These are phyloP conservation scores for Mycena sanguinolenta DNA, from an alignment of 768 basidiomycete genomes.

Conservation along the genomic window DNA sequence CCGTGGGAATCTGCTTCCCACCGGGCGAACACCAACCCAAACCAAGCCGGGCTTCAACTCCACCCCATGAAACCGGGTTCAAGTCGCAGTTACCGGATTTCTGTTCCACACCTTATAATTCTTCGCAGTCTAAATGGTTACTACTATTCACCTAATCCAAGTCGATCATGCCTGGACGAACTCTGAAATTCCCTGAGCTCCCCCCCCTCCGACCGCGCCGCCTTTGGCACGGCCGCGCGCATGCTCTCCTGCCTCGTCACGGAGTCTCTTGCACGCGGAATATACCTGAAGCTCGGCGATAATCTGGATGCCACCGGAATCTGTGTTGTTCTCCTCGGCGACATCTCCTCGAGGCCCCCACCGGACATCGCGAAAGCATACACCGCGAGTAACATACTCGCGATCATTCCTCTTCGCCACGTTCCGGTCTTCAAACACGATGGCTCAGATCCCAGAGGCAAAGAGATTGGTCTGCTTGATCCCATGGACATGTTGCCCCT, in stretches of 20 bases:
- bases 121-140: not conserved
- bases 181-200: slow-evolving; percentile 45
- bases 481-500: slow-evolving; percentile 67
- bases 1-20: not conserved
- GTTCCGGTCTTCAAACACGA: slow-evolving; percentile 61
- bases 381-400: slow-evolving; percentile 54
- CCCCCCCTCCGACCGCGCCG: slow-evolving; percentile 56
- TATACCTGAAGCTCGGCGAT: slow-evolving; percentile 56
- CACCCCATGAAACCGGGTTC: not conserved
- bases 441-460: slow-evolving; percentile 44
- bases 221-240: slow-evolving; percentile 63
- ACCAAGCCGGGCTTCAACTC: slow-evolving; percentile 18
- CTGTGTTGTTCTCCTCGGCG: slow-evolving; percentile 54
- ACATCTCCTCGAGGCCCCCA: slow-evolving; percentile 42
- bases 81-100: slow-evolving; percentile 29
- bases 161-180: slow-evolving; percentile 44
- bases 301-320: slow-evolving; percentile 53
- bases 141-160: not conserved
- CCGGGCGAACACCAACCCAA: slow-evolving; percentile 1
- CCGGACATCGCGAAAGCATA: slow-evolving; percentile 40
- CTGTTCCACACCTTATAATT: slow-evolving; percentile 16
- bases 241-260: slow-evolving; percentile 71
- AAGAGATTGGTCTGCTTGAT: slow-evolving; percentile 64
- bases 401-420: slow-evolving; percentile 61
- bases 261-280: slow-evolving; percentile 64